Conservation (phyloP, 2,329 filamentous ascomycete genomes). For the Diaporthe capsici region DNA sequence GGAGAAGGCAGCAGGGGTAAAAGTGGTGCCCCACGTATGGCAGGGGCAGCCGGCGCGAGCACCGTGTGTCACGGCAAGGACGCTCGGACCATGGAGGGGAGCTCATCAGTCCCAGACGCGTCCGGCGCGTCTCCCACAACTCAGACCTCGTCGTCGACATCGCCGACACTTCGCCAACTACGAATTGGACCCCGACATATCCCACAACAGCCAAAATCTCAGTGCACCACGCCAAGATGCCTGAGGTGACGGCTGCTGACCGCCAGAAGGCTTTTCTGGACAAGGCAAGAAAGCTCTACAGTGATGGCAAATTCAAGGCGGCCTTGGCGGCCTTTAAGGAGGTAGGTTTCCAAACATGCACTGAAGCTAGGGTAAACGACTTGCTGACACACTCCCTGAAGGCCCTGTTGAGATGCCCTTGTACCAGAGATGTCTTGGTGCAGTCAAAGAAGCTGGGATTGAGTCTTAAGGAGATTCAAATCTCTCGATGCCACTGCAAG, state of each 20-base stretch:
- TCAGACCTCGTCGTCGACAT: not conserved
- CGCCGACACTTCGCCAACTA: not conserved
- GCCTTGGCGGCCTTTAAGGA: slow-evolving; percentile 31
- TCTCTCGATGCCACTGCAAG: slow-evolving; percentile 39
- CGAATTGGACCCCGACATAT: not conserved
- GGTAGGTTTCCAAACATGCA: not conserved
- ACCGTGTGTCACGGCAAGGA: not conserved
- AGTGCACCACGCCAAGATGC: not conserved
- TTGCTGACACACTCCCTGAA: slow-evolving; percentile 17
- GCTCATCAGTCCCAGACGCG: slow-evolving; percentile 3
- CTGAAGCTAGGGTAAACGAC: not conserved
- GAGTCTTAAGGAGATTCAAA: slow-evolving; percentile 18
- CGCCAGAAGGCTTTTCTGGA: slow-evolving; percentile 8
- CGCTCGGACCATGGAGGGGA: not conserved
- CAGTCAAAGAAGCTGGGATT: slow-evolving; percentile 22
- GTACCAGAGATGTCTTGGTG: slow-evolving; percentile 25
- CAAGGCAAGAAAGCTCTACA: slow-evolving; percentile 29
- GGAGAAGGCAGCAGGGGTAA: not conserved
- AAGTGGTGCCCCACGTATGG: not conserved
- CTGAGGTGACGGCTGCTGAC: not conserved
- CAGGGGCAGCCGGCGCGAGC: not conserved
- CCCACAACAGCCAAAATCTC: not conserved
- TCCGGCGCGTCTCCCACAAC: slow-evolving; percentile 5
- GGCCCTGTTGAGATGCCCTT: slow-evolving; percentile 32
- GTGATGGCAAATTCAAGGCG: not conserved